Evolutionary conservation across 73 alveolate genomes (phyloP).

Genomic region (Stentor roeselii): DNA sequence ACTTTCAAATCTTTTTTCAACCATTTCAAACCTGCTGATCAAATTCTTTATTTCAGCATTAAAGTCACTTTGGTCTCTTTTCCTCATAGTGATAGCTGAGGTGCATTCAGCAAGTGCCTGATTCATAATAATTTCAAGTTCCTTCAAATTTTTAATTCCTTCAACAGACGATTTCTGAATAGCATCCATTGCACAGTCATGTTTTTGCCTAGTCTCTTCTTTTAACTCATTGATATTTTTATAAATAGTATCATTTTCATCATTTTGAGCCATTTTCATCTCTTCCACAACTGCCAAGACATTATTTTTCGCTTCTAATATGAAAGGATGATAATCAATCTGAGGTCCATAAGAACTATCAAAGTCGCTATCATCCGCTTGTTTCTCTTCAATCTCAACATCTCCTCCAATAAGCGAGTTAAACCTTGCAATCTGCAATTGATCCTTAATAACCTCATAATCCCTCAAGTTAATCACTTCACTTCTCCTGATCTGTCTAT

Average conservation of each 20-base stretch:
- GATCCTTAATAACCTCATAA: background rate
- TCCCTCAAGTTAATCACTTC: background rate
- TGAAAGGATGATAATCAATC: background rate
- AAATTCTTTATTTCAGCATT: background rate
- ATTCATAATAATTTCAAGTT: background rate
- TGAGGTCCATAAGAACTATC: background rate
- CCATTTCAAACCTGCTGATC: background rate
- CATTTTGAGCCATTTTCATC: background rate
- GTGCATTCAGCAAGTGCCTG: background rate
- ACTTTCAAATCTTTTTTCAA: background rate
- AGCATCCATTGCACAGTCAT: background rate
- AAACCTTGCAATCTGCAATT: background rate
- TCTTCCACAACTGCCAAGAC: background rate
- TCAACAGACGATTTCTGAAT: background rate
- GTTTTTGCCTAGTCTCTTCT: background rate
- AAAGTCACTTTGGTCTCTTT: background rate
- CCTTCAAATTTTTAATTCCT: background rate
- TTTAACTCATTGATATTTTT: background rate
- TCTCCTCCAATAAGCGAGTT: constrained; percentile 1
- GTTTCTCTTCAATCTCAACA: background rate
- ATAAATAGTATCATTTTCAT: background rate
- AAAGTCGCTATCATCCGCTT: background rate
- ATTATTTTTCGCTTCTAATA: background rate
- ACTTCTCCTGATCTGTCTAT: background rate
- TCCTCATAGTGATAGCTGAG: constrained; percentile 12